Base-by-base conservation (phyloP, 306 rosid species). In the Pterocarpus macrocarpus region DNA sequence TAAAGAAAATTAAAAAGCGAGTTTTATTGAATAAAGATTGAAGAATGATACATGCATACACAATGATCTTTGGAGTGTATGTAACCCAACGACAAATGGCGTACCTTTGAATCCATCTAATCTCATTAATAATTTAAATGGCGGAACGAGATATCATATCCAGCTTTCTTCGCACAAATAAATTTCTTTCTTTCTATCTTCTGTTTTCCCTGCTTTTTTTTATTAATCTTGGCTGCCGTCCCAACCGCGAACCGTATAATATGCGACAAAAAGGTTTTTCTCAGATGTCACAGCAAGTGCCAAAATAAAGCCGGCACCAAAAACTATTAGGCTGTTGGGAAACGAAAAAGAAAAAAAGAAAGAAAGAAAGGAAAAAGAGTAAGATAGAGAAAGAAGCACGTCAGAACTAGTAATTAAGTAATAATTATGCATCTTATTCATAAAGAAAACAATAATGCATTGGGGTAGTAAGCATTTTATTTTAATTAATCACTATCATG, bases 231-330 rank as follows among this genome's bases (percentile, higher is more conserved):
- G 65, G 71, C 65, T 64, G 58, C 64, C 62, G 44, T 57, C 58
- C 65, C 69, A 73, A 66, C 62, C 15, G 10, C 56, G 77, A 9
- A 14, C 34, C 36, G 43, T 69, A 35, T 17, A 53, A 22, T 22
- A 22, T 79, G 63, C 70, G 16, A 45, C 52, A 59, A 32, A 5
- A 58, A 34, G 14, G 10, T 32, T 76, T 82, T 82, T 61, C 43
- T 69, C 39, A 6, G 10, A 52, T 13, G 82, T 63, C 34, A 39
- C 16, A 14, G n/a, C 72, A 76, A 59, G 66, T 61, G 65, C 43
- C 1, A 52, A 62, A 52, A 62, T 32, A 38, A 22, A 50, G 63
- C 82, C 85, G 69, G 85, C 73, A 75, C 49, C 55, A 49, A 69
- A 61, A 76, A 12, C 43, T 50, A 47, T 10, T 69, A 50, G 70